A percentile compares a stretch with the other conserved stretches of the same genome.
Conservation (phyloP, 2,329 filamentous ascomycete species). For the Pseudopyrenochaeta lycopersici region DNA sequence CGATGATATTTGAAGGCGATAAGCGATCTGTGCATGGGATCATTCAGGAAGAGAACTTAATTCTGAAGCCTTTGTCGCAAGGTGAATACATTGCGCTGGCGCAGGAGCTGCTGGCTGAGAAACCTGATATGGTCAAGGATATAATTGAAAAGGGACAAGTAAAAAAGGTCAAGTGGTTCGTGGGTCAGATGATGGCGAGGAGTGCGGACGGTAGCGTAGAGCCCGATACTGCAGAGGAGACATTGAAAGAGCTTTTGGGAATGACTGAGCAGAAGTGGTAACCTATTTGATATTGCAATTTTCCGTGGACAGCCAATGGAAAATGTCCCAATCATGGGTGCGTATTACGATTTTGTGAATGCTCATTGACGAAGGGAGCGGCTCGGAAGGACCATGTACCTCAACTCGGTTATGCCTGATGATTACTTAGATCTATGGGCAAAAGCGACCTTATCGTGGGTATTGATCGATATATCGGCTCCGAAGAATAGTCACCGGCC, state of each 20-base stretch:
- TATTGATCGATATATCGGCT: neutral
- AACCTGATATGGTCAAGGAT: constrained; percentile 66
- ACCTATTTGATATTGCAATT: neutral
- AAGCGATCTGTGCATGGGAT: constrained; percentile 60
- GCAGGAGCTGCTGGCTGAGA: constrained; percentile 60
- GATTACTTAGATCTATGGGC: too few relatives aligned
- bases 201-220: constrained; percentile 70
- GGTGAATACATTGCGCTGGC: constrained; percentile 67
- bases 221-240: constrained; percentile 64
- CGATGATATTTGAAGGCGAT: constrained; percentile 63
- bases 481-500: too few relatives aligned
- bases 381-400: neutral
- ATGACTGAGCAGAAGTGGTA: constrained; percentile 5
- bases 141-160: constrained; percentile 67
- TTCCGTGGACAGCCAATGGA: constrained; percentile 8
- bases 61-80: constrained; percentile 63
- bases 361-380: constrained; percentile 1
- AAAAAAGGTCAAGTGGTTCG: constrained; percentile 73
- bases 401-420: too few relatives aligned
- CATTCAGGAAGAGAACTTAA: constrained; percentile 65
- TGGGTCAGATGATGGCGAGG: constrained; percentile 72
- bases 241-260: constrained; percentile 60
- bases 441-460: neutral
- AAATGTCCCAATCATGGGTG: neutral
- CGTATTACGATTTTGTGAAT: neutral